Conservation (phyloP, 495 filamentous ascomycete species). For the Pseudoneurospora amorphoporcata region DNA sequence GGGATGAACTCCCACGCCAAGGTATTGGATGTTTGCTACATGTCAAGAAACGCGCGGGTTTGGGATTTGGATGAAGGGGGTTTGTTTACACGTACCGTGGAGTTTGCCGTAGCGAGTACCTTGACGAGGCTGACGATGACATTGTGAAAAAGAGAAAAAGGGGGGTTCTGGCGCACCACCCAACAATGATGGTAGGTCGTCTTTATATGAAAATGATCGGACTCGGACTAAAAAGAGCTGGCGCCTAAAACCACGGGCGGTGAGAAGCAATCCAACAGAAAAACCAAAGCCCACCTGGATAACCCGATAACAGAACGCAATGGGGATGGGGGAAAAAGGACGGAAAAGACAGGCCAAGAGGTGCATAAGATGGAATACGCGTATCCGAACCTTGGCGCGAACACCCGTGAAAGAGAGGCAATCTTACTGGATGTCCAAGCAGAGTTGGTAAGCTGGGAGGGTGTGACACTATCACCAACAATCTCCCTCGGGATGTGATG, state of each 20-base stretch:
- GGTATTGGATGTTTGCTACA: neutral
- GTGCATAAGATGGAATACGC: neutral
- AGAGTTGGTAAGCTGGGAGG: neutral
- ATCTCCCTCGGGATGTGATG: neutral
- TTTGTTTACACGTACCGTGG: conserved; percentile 29
- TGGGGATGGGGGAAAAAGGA: neutral
- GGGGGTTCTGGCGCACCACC: neutral
- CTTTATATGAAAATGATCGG: neutral
- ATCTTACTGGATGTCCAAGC: neutral
- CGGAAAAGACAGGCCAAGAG: neutral
- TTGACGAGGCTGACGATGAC: conserved; percentile 3
- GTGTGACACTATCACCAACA: neutral
- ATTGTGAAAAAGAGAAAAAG: neutral
- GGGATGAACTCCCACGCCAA: neutral
- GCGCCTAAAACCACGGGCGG: neutral
- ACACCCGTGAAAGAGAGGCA: neutral
- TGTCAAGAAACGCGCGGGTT: neutral
- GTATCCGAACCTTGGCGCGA: neutral
- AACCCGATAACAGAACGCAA: neutral
- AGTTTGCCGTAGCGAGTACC: conserved; percentile 41
- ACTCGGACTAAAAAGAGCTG: neutral
- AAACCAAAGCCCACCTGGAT: neutral
- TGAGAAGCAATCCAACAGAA: neutral
- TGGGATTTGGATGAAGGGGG: neutral
- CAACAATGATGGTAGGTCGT: neutral